Evolutionary conservation across 164 flowering plant genomes (phyloP).

Genomic region (Warburgia ugandensis): DNA sequence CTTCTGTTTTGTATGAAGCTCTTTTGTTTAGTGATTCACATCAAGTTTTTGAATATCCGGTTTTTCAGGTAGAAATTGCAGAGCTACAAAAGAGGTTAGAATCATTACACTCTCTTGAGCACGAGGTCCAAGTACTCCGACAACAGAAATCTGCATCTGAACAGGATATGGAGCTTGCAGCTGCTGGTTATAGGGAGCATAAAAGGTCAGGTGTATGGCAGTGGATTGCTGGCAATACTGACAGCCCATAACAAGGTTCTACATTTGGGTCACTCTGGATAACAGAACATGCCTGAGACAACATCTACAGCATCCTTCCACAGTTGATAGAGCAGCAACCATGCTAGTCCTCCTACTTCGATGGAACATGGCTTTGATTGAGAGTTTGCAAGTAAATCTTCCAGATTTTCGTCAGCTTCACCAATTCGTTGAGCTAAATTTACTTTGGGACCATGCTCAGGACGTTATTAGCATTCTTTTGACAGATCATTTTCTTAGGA

Average conservation of each 20-base stretch:
- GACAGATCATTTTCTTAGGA: too few relatives aligned
- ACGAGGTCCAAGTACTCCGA: constrained; percentile 59
- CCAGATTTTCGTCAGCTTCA: too few relatives aligned
- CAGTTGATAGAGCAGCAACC: too few relatives aligned
- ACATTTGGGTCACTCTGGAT: too few relatives aligned
- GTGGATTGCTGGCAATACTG: constrained; percentile 56
- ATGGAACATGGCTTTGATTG: too few relatives aligned
- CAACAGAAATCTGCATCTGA: constrained; percentile 53
- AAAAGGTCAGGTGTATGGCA: constrained; percentile 79
- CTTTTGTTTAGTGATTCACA: background rate
- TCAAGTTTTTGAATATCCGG: background rate
- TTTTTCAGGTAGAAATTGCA: constrained; percentile 70
- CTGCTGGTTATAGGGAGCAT: constrained; percentile 21
- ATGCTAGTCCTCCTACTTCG: too few relatives aligned
- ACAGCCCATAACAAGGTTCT: background rate
- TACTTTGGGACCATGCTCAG: too few relatives aligned
- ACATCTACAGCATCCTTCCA: too few relatives aligned
- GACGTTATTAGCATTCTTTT: too few relatives aligned
- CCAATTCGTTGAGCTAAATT: too few relatives aligned
- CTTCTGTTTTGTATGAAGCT: background rate
- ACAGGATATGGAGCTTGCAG: constrained; percentile 40
- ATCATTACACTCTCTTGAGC: constrained; percentile 55
- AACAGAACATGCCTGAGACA: too few relatives aligned
- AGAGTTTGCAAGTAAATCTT: too few relatives aligned
- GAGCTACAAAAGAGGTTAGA: constrained; percentile 59